Conservation (phyloP, 1,139 yeast species). For the Diutina neorugosa region DNA sequence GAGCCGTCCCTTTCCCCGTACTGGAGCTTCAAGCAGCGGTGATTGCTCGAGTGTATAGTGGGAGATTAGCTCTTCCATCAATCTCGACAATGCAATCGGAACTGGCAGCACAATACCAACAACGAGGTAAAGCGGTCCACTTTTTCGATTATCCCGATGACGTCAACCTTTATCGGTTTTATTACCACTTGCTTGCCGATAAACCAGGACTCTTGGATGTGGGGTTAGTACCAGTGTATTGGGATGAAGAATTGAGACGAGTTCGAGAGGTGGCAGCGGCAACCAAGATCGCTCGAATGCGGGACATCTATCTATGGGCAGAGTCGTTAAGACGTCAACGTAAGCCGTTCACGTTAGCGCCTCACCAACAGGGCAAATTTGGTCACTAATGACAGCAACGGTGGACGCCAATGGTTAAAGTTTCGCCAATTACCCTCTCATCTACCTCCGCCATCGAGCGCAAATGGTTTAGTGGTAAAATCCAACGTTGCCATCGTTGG, state of each 20-base stretch:
- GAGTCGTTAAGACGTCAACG: constrained; percentile 12
- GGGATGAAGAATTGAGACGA: constrained; percentile 14
- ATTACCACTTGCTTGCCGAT: constrained; percentile 11
- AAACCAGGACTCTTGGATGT: constrained; percentile 8
- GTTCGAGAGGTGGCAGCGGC: constrained; percentile 12
- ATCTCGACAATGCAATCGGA: constrained; percentile 5
- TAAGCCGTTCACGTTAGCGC: constrained; percentile 6
- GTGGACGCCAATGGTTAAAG: no score
- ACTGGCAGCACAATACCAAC: constrained; percentile 6
- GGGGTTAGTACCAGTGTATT: constrained; percentile 16
- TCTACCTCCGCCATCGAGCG: neutral
- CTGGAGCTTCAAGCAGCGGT: constrained; percentile 10
- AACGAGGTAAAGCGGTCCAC: constrained; percentile 16
- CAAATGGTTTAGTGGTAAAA: constrained; percentile 3
- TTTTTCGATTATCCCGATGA: constrained; percentile 19
- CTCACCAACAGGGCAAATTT: neutral
- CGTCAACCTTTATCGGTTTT: constrained; percentile 17
- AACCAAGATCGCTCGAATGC: constrained; percentile 13
- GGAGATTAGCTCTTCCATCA: constrained; percentile 7
- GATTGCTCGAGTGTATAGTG: constrained; percentile 13
- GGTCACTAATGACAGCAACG: no score
- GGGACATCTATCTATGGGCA: constrained; percentile 12
- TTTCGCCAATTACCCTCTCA: no score
- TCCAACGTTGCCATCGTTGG: constrained; percentile 3
- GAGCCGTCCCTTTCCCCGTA: constrained; percentile 23